These are phyloP conservation scores for Kingdonia uniflora DNA, from an alignment of 164 flowering plant genomes.

Conservation along the genomic window DNA sequence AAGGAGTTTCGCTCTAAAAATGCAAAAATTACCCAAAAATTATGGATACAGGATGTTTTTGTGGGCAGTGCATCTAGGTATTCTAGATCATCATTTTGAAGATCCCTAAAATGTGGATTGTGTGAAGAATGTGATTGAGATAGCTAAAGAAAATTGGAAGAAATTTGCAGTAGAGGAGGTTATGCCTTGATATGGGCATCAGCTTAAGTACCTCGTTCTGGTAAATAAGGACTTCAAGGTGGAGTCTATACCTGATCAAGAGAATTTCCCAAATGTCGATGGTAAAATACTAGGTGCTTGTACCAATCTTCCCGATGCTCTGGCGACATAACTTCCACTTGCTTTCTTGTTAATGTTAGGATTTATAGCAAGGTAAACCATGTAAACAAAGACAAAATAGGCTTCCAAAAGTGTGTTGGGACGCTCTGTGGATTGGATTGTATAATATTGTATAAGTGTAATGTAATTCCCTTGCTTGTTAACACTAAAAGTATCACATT, in stretches of 20 bases:
- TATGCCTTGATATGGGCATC: slow-evolving; percentile 48
- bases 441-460: too few relatives aligned
- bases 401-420: too few relatives aligned
- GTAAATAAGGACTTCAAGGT: slow-evolving; percentile 58
- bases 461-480: too few relatives aligned
- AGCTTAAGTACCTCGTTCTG: slow-evolving; percentile 61
- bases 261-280: slow-evolving; percentile 67
- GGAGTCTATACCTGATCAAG: slow-evolving; percentile 38
- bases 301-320: slow-evolving; percentile 42
- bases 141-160: slow-evolving; percentile 68
- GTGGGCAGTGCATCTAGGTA: slow-evolving; percentile 81
- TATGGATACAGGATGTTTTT: slow-evolving; percentile 83
- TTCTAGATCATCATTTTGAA: slow-evolving; percentile 20
- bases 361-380: neutral
- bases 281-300: slow-evolving; percentile 57
- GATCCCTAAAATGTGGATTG: slow-evolving; percentile 60
- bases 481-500: too few relatives aligned
- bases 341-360: neutral
- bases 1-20: too few relatives aligned
- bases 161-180: slow-evolving; percentile 29
- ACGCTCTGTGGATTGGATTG: too few relatives aligned
- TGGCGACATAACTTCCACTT: slow-evolving; percentile 40
- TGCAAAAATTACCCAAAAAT: too few relatives aligned
- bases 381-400: too few relatives aligned
- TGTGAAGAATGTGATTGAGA: slow-evolving; percentile 44